Base-by-base conservation (phyloP, 352 stramenopile species). In the Pythium brachiatum region DNA sequence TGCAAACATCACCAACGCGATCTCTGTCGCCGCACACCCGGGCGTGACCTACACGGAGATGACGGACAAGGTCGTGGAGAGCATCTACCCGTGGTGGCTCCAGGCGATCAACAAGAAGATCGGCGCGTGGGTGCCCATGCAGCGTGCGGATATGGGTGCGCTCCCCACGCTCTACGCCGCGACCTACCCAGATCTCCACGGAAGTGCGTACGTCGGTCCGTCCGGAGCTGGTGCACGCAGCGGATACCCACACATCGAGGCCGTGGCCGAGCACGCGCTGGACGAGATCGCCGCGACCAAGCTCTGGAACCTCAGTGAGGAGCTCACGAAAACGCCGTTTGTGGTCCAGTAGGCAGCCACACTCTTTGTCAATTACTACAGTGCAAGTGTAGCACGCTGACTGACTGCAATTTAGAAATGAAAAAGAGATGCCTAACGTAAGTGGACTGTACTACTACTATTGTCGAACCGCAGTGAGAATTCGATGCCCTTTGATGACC, bases 61-160 rank as follows among this genome's bases (percentile, higher is more conserved):
- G 39, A 53, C 51, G 23, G 39, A 53, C 38, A 43, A 72, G 58
- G 72, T 78, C 48, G 75, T 68, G 50, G 62, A 74, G 41, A 76
- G 38, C 53, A 43, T 60, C 6, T 52, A 53, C 52, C 53, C 7
- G 43, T 67, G 29, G 64, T 63, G 29, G 13, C 25, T 52, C 7
- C 38, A 60, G 54, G 54, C 27, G 26, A 26, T 7, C 29, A 52
- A 52, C 21, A 52, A 52, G 23, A 52, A 31, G 44, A 34, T 52
- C 44, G 29, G 44, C 44, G 20, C 31, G 31, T 36, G 31, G 31
- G 31, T 36, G 44, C 44, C 21, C 44, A 3, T 31, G 51, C 54
- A 61, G 54, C 41, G 39, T 15, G 27, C 27, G 27, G 41, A 68
- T 29, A 62, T 57, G 47, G 60, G 52, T 6, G 60, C 60, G 32